These are phyloP conservation scores for Ensete ventricosum DNA, from an alignment of 176 grass and related monocot genomes.

Conservation along the genomic window DNA sequence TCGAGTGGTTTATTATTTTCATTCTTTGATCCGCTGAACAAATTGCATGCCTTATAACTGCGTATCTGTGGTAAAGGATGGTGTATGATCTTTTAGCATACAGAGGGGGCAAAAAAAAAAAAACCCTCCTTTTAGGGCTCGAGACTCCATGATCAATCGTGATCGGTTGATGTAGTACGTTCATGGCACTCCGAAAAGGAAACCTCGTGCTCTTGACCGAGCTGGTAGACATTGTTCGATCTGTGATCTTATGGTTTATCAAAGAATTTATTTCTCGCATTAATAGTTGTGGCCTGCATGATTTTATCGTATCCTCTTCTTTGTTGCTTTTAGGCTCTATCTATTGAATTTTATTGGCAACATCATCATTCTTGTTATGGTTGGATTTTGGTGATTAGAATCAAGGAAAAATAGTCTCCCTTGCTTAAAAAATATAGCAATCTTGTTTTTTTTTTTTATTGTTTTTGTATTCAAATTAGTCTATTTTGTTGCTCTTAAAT, in stretches of 20 bases:
- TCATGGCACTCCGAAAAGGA: background rate
- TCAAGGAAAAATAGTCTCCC: too few relatives aligned
- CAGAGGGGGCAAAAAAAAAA: background rate
- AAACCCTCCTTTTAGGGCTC: background rate
- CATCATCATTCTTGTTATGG: background rate
- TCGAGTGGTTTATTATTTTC: too few relatives aligned
- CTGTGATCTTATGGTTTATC: too few relatives aligned
- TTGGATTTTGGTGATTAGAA: background rate
- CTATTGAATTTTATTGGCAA: background rate
- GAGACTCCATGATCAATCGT: background rate
- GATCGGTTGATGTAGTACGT: background rate
- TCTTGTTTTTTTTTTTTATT: background rate
- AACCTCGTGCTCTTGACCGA: background rate
- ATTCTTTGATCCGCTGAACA: too few relatives aligned
- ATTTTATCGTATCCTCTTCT: too few relatives aligned
- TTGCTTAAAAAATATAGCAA: background rate
- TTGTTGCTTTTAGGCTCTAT: background rate
- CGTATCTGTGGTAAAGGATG: background rate
- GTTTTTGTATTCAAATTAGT: too few relatives aligned
- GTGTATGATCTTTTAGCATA: background rate
- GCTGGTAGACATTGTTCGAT: background rate
- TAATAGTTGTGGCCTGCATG: too few relatives aligned
- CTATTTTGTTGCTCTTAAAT: too few relatives aligned
- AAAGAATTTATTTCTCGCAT: too few relatives aligned
- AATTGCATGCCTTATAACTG: too few relatives aligned